These are phyloP conservation scores for Chalciporus sp. DNA, from an alignment of 1,284 basidiomycete genomes.

Conservation along the genomic window DNA sequence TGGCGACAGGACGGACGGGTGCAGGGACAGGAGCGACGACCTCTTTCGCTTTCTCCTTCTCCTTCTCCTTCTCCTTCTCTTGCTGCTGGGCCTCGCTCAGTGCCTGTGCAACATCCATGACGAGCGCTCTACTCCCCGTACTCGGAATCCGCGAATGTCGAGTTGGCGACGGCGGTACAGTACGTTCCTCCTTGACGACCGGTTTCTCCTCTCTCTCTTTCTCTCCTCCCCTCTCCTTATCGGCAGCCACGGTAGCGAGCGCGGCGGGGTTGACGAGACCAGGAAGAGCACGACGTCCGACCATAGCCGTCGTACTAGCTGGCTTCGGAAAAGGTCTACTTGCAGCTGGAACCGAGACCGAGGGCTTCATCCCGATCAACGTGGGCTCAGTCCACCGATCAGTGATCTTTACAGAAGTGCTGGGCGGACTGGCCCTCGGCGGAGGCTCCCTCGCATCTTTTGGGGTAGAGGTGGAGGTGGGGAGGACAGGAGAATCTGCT, in stretches of 20 bases:
- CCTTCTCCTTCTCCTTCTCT: conserved; percentile 6
- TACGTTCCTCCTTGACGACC: conserved; percentile 2
- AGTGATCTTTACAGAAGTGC: conserved; percentile 19
- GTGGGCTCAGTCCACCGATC: conserved; percentile 38
- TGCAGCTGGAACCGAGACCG: conserved; percentile 3
- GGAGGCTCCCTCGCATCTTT: not conserved
- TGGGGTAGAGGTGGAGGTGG: not conserved
- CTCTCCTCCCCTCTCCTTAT: conserved; percentile 2
- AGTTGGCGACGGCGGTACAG: conserved; percentile 27
- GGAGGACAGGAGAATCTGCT: not conserved
- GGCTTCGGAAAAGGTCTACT: conserved; percentile 8
- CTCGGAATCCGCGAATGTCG: conserved; percentile 61
- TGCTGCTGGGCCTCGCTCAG: conserved; percentile 43
- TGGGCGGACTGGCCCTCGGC: conserved; percentile 9
- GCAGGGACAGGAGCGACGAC: not conserved
- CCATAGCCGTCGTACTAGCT: conserved; percentile 21
- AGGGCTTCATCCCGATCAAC: conserved; percentile 37
- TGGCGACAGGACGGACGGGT: conserved; percentile 2
- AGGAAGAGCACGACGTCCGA: conserved; percentile 43
- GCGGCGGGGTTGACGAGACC: conserved; percentile 32
- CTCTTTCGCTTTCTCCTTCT: conserved; percentile 8
- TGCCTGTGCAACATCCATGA: conserved; percentile 76
- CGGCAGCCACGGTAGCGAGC: not conserved
- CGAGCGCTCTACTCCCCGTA: conserved; percentile 67
- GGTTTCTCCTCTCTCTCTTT: conserved; percentile 3